Evolutionary conservation across 371 early-diverging fungal species (phyloP).

Genomic region (Mortierella sp.): DNA sequence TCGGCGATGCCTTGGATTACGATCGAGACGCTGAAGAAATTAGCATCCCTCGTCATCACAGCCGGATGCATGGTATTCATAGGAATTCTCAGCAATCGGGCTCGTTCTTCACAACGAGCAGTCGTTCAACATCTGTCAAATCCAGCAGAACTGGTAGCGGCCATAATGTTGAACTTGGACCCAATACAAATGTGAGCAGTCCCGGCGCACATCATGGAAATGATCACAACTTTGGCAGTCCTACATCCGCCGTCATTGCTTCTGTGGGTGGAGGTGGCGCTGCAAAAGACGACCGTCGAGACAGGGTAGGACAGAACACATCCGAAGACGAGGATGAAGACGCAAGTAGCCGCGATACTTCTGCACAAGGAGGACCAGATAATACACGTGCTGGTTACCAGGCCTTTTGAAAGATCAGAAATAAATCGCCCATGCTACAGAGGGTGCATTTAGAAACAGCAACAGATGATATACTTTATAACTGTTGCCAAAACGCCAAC

Average conservation of each 20-base stretch:
- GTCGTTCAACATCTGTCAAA: slow-evolving; percentile 34
- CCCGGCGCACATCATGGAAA: slow-evolving; percentile 15
- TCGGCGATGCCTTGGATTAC: slow-evolving; percentile 47
- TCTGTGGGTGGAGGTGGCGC: not conserved
- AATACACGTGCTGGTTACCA: slow-evolving; percentile 28
- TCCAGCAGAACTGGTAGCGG: slow-evolving; percentile 42
- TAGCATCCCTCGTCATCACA: slow-evolving; percentile 48
- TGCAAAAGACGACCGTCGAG: slow-evolving; percentile 36
- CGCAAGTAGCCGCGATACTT: slow-evolving; percentile 13
- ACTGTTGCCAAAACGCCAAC: too few relatives aligned
- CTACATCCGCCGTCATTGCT: slow-evolving; percentile 8
- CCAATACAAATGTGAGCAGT: slow-evolving; percentile 3
- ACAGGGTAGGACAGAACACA: slow-evolving; percentile 43
- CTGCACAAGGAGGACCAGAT: slow-evolving; percentile 8
- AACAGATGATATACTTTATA: too few relatives aligned
- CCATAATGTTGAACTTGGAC: slow-evolving; percentile 32
- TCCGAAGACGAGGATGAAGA: slow-evolving; percentile 44
- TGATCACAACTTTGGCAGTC: slow-evolving; percentile 9
- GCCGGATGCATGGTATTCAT: slow-evolving; percentile 21
- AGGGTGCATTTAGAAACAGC: not conserved
- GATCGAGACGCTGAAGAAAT: slow-evolving; percentile 55
- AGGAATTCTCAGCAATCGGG: slow-evolving; percentile 45
- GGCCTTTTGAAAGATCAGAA: slow-evolving; percentile 12
- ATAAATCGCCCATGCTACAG: not conserved
- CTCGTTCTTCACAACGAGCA: slow-evolving; percentile 28